phyloP scores from a whole-genome alignment of 208 protist species.

The Porcisia hertigi region DNA sequence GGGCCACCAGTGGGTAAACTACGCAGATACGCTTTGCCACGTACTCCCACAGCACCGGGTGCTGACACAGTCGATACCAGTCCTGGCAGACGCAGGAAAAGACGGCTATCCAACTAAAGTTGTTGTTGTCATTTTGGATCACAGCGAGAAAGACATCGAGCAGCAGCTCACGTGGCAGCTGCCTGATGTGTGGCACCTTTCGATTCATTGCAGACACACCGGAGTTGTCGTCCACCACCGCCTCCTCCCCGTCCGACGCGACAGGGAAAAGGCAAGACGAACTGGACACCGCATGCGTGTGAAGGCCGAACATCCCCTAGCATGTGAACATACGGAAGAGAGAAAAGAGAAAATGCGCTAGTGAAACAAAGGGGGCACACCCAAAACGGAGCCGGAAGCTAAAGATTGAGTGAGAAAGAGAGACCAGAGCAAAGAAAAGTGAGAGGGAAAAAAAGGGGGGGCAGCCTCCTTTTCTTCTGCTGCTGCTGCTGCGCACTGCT shows the following conservation, averaged over 20 bases:
- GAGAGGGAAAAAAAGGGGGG: slow-evolving; percentile 1
- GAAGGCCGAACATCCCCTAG: slow-evolving; percentile 33
- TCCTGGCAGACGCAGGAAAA: slow-evolving; percentile 60
- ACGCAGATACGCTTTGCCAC: slow-evolving; percentile 71
- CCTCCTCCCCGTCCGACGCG: slow-evolving; percentile 19
- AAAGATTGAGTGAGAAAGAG: background rate
- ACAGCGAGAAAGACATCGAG: slow-evolving; percentile 67
- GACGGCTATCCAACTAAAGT: slow-evolving; percentile 52
- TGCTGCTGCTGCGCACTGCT: background rate
- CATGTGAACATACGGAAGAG: background rate
- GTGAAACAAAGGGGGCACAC: background rate
- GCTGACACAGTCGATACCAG: slow-evolving; percentile 61
- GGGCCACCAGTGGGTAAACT: slow-evolving; percentile 71
- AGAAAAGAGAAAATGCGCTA: background rate
- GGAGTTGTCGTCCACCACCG: background rate
- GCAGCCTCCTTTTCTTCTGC: background rate
- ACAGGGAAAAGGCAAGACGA: slow-evolving; percentile 28
- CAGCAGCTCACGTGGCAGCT: slow-evolving; percentile 65
- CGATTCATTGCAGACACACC: background rate
- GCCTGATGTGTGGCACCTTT: slow-evolving; percentile 21
- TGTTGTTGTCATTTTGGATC: slow-evolving; percentile 47
- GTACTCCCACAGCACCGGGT: slow-evolving; percentile 70
- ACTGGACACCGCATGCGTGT: slow-evolving; percentile 28
- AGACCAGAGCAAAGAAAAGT: background rate
- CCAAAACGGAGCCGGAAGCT: too few relatives aligned